Evolutionary conservation across 2,329 filamentous ascomycete genomes (phyloP).

Genomic region (Fusarium sp.): DNA sequence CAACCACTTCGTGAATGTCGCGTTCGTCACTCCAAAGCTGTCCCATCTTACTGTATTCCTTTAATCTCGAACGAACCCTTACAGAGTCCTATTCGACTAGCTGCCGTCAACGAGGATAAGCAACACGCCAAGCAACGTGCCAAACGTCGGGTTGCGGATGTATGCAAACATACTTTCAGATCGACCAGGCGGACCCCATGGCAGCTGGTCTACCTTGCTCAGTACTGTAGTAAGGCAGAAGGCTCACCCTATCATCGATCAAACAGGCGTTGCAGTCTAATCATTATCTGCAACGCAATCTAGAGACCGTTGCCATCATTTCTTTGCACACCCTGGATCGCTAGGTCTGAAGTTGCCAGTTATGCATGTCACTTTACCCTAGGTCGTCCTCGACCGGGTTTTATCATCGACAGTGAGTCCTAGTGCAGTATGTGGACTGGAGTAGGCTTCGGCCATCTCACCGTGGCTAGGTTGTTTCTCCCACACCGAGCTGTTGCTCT

Average conservation of each 20-base stretch:
- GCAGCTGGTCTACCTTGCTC: slow-evolving; percentile 4
- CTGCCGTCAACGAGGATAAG: background rate
- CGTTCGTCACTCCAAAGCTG: background rate
- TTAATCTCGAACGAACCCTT: slow-evolving; percentile 9
- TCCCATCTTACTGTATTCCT: background rate
- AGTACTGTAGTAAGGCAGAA: background rate
- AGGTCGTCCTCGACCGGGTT: slow-evolving; percentile 7
- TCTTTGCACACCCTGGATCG: slow-evolving; percentile 5
- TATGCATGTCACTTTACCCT: slow-evolving; percentile 36
- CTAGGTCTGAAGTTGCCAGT: slow-evolving; percentile 2
- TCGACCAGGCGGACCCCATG: slow-evolving; percentile 16
- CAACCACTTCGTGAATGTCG: background rate
- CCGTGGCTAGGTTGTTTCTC: background rate
- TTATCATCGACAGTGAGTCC: slow-evolving; percentile 4
- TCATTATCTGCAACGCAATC: background rate
- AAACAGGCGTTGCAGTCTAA: slow-evolving; percentile 6
- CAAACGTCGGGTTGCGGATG: slow-evolving; percentile 20
- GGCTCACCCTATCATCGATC: slow-evolving; percentile 3
- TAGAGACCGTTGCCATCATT: slow-evolving; percentile 26
- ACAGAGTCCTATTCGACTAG: slow-evolving; percentile 3
- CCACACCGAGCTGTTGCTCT: background rate
- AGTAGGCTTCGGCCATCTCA: background rate
- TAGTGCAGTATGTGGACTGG: background rate
- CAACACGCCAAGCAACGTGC: slow-evolving; percentile 10
- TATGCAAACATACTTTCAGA: slow-evolving; percentile 35